A percentile compares a stretch with the other conserved stretches of the same genome.
These are phyloP conservation scores for Brassica hybrid DNA, from an alignment of 441 rosid genomes.

Conservation along the genomic window DNA sequence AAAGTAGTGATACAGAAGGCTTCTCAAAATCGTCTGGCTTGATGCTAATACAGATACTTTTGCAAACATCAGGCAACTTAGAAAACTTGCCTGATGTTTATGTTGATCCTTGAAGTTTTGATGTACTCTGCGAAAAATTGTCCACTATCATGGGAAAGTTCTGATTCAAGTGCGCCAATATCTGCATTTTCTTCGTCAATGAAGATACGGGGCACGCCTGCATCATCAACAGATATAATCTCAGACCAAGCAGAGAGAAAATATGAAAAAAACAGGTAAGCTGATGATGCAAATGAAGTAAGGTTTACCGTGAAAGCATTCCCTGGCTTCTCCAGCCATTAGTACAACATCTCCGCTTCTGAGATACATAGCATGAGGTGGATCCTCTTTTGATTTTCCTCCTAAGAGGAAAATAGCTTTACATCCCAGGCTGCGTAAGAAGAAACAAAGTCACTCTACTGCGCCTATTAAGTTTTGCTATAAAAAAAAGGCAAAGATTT, in stretches of 20 bases:
- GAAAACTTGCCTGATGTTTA: constrained; percentile 86
- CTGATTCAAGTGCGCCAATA: constrained; percentile 61
- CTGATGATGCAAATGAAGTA: constrained; percentile 18
- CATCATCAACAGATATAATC: constrained; percentile 2
- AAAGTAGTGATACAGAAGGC: neutral
- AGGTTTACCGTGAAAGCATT: constrained; percentile 85
- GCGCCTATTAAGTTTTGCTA: neutral
- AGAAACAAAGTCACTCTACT: neutral
- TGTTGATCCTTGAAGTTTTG: constrained; percentile 81
- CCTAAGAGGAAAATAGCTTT: constrained; percentile 94
- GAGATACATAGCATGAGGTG: constrained; percentile 87
- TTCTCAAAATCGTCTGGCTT: neutral
- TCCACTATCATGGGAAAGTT: constrained; percentile 48
- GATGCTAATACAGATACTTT: constrained; percentile 8
- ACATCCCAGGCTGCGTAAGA: constrained; percentile 77
- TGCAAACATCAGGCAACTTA: constrained; percentile 34
- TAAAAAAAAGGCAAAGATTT: neutral
- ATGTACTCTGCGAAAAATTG: constrained; percentile 57
- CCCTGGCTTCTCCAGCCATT: constrained; percentile 95
- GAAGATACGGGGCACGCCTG: constrained; percentile 89
- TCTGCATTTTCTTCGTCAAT: constrained; percentile 68
- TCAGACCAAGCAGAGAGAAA: constrained; percentile 20
- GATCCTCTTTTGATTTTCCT: constrained; percentile 79
- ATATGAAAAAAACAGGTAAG: neutral
- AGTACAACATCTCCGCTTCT: constrained; percentile 91